phyloP scores from a whole-genome alignment of 23 red algal species.

The Gracilaria domingensis region DNA sequence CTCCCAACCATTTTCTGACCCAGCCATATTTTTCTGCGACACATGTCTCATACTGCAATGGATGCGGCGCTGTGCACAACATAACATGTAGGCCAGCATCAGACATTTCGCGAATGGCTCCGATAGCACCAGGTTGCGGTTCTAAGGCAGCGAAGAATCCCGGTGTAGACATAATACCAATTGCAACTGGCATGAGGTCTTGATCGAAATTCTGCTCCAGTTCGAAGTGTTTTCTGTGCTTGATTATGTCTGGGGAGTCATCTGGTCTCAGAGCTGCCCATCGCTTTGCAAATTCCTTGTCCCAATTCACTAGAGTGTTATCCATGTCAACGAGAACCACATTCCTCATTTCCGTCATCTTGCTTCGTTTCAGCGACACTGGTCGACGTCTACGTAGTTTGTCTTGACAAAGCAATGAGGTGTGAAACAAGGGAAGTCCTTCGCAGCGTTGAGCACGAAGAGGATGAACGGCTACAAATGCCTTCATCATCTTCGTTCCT shows the following conservation, averaged over 20 bases:
- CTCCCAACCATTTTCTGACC: slow-evolving; percentile 88
- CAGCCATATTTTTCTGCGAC: slow-evolving; percentile 94
- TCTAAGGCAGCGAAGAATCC: slow-evolving; percentile 85
- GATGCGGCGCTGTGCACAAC: slow-evolving; percentile 92
- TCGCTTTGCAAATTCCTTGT: slow-evolving; percentile 84
- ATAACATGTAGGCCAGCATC: slow-evolving; percentile 77
- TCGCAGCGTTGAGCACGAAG: not conserved
- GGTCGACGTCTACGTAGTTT: not conserved
- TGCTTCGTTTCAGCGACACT: not conserved
- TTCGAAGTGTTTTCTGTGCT: slow-evolving; percentile 88
- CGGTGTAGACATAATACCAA: slow-evolving; percentile 71
- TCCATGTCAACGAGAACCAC: slow-evolving; percentile 95
- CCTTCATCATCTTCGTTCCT: not conserved
- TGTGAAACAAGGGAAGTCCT: not conserved
- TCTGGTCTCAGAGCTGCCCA: slow-evolving; percentile 73
- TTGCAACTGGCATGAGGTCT: slow-evolving; percentile 52
- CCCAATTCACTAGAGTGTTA: slow-evolving; percentile 94
- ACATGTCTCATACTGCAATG: slow-evolving; percentile 94
- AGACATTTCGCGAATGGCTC: slow-evolving; percentile 81
- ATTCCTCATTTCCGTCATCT: slow-evolving; percentile 22
- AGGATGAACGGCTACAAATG: not conserved
- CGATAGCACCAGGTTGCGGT: slow-evolving; percentile 78
- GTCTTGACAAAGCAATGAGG: not conserved
- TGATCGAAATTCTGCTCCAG: slow-evolving; percentile 87
- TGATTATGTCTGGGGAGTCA: slow-evolving; percentile 60